Evolutionary conservation across 257 asterid genomes (phyloP).

Genomic region (Nicotiana knightiana): DNA sequence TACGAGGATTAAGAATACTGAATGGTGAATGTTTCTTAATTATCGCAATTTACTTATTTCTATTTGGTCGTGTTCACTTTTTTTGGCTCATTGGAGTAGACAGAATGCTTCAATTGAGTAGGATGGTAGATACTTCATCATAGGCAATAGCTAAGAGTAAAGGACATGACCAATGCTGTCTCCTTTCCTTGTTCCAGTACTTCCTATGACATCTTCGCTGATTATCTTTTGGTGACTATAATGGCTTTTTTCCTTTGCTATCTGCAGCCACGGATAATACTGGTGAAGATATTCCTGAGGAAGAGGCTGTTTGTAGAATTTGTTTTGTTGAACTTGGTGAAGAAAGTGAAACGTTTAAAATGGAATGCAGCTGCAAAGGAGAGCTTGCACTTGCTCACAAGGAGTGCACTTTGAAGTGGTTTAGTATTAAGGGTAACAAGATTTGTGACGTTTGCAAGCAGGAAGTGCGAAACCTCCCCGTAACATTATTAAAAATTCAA

Average conservation of each 20-base stretch:
- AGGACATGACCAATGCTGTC: neutral
- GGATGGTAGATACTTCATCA: neutral
- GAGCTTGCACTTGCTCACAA: slow-evolving; percentile 97
- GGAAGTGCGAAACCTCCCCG: slow-evolving; percentile 88
- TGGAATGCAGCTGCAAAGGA: slow-evolving; percentile 99
- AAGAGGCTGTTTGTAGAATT: slow-evolving; percentile 97
- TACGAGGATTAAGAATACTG: neutral
- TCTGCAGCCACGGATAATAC: slow-evolving; percentile 39
- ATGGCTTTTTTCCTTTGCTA: neutral
- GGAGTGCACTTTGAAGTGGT: slow-evolving; percentile 94
- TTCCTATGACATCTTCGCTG: slow-evolving; percentile 2
- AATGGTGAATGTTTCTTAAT: neutral
- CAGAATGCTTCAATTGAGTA: neutral
- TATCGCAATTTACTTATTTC: neutral
- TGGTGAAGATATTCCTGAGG: slow-evolving; percentile 96
- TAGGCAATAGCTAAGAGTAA: neutral
- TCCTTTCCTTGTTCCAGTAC: neutral
- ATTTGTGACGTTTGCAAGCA: slow-evolving; percentile 90
- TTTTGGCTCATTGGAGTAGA: neutral
- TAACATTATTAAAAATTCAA: slow-evolving; percentile 70
- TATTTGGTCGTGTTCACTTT: neutral
- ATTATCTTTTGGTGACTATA: neutral
- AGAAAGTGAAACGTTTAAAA: slow-evolving; percentile 88
- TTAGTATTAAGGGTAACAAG: slow-evolving; percentile 88
- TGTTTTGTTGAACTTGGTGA: slow-evolving; percentile 88